phyloP scores from a whole-genome alignment of 768 basidiomycete genomes.

The Trametes maxima region DNA sequence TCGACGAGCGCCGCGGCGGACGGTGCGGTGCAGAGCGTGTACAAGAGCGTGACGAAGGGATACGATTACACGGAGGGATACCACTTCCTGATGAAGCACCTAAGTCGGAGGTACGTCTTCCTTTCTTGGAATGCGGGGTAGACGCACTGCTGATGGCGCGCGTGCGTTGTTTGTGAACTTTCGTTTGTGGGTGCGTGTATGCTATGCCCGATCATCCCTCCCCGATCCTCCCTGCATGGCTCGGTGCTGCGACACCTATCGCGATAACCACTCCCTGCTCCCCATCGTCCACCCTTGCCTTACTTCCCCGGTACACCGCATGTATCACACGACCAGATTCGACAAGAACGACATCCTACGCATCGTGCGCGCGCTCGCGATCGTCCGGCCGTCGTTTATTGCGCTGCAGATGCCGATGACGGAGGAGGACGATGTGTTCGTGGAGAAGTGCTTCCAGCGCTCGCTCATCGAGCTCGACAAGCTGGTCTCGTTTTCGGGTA shows the following conservation, averaged over 20 bases:
- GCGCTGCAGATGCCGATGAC: conserved; percentile 98
- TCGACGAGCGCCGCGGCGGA: conserved; percentile 12
- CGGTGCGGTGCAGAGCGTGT: conserved; percentile 46
- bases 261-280: no score
- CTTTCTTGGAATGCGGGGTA: conserved; percentile 5
- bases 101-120: conserved; percentile 75
- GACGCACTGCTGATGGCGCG: conserved; percentile 21
- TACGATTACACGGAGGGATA: conserved; percentile 98
- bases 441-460: conserved; percentile 94
- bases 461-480: conserved; percentile 95
- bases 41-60: conserved; percentile 66
- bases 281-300: neutral
- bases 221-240: neutral
- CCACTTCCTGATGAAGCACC: conserved; percentile 94
- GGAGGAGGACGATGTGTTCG: conserved; percentile 94
- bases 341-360: conserved; percentile 96
- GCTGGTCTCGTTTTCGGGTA: conserved; percentile 94
- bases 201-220: conserved; percentile 4
- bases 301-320: neutral
- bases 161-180: conserved; percentile 2
- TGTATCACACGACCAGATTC: conserved; percentile 55
- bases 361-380: conserved; percentile 91
- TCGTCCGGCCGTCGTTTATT: conserved; percentile 95
- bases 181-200: conserved; percentile 4
- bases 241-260: neutral